A percentile compares a stretch with the other conserved stretches of the same genome.
These are phyloP conservation scores for Blastomyces emzantsi DNA, from an alignment of 2,329 filamentous ascomycete species.

Conservation along the genomic window DNA sequence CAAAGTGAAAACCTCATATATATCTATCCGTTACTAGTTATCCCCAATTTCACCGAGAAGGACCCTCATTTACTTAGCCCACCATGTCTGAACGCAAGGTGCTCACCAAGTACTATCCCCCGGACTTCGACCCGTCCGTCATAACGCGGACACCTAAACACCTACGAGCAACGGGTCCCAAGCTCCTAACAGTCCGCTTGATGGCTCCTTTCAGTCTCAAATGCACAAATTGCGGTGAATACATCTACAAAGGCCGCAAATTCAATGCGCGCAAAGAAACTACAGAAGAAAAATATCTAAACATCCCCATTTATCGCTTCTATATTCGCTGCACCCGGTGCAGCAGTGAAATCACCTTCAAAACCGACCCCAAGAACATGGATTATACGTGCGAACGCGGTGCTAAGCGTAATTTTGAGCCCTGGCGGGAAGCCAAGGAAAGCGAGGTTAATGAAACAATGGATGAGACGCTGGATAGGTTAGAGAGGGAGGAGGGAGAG, in stretches of 20 bases:
- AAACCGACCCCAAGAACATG: constrained; percentile 86
- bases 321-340: constrained; percentile 87
- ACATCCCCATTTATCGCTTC: constrained; percentile 80
- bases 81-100: constrained; percentile 82
- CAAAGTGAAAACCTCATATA: neutral
- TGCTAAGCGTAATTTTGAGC: constrained; percentile 87
- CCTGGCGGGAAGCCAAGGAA: constrained; percentile 64
- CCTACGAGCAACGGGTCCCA: constrained; percentile 56
- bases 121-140: constrained; percentile 83
- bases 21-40: neutral
- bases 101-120: constrained; percentile 54
- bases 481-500: constrained; percentile 65
- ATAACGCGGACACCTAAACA: constrained; percentile 58
- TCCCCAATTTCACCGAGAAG: neutral
- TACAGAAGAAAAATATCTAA: constrained; percentile 80
- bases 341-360: constrained; percentile 79
- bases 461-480: constrained; percentile 72
- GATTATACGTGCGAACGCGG: constrained; percentile 77
- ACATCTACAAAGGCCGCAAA: constrained; percentile 86
- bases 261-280: constrained; percentile 95
- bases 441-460: constrained; percentile 62
- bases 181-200: constrained; percentile 75
- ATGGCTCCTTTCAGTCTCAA: constrained; percentile 85
- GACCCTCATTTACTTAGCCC: neutral
- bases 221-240: constrained; percentile 62